Evolutionary conservation across 2,329 filamentous ascomycete genomes (phyloP), one percentile per base, ranked within the genome.

Genomic region (Sclerotiophoma versabilis): DNA sequence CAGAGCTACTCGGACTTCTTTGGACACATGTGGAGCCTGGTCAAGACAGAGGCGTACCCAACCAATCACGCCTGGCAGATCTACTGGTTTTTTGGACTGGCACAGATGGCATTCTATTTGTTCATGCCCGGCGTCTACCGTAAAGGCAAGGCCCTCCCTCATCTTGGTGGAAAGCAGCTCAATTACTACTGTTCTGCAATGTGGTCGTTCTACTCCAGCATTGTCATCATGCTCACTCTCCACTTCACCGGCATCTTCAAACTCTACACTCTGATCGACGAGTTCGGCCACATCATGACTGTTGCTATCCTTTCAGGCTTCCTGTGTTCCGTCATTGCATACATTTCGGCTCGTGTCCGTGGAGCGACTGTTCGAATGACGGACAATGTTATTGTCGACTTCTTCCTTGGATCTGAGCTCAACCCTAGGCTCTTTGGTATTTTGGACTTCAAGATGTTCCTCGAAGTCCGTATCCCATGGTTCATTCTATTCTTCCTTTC

Each of bases 371-470:
- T 98, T 76, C 90, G 93, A 60, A 97, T 98, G 92, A 96, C 92
- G 6, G 91, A 90, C 32, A 83, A 87, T 65, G 84, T 83, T 38
- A 79, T 95, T 67, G 93, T 95, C 75, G 91, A 96, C 79, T 95
- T 95, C 77, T 96, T 95, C 81, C 92, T 95, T 86, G 91, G 91
- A 48, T 89, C 90, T 11, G 91, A 96, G 78, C 81, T 96, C 49
- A 95, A 96, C 78, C 91, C 91, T 4, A 84, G 91, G 63, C 85
- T 97, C 81, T 93, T 92, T 71, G 88, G 87, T 50, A 87, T 91
- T 64, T 78, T 96, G 44, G 91, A 96, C 76, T 91, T 95, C 80
- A 96, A 96, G 80, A 95, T 96, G 91, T 96, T 96, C 79, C 95
- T 92, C 70, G 92, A 96, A 75, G 92, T 96, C 57, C 89, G 92